Conservation (phyloP, 805 yeast species). For the Kluyveromyces siamensis region DNA sequence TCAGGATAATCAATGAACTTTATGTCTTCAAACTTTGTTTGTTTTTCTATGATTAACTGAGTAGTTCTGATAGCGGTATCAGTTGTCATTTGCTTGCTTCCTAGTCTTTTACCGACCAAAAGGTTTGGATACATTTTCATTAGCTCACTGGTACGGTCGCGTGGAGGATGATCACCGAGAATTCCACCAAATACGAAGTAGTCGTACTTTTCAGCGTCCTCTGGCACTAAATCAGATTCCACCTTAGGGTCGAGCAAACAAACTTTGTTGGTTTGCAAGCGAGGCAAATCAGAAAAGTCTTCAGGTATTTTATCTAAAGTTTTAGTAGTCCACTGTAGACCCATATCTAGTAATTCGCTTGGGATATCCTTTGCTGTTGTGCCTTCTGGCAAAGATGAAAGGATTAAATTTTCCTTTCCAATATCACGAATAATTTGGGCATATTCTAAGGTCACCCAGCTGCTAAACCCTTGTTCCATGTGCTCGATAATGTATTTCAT, state of each 20-base stretch:
- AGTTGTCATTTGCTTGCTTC: slow-evolving; percentile 90
- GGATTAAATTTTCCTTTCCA: slow-evolving; percentile 63
- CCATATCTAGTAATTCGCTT: slow-evolving; percentile 42
- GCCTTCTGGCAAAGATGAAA: slow-evolving; percentile 64
- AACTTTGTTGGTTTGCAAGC: slow-evolving; percentile 40
- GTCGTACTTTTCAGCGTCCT: slow-evolving; percentile 58
- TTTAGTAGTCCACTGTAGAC: slow-evolving; percentile 73
- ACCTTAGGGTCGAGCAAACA: slow-evolving; percentile 92
- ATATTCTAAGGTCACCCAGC: slow-evolving; percentile 90
- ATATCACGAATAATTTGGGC: slow-evolving; percentile 73
- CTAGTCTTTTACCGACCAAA: slow-evolving; percentile 78
- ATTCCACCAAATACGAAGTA: slow-evolving; percentile 96
- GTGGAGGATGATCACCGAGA: slow-evolving; percentile 82
- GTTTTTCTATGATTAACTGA: slow-evolving; percentile 59
- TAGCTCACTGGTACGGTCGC: slow-evolving; percentile 89
- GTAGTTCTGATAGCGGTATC: slow-evolving; percentile 96
- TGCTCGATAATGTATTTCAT: slow-evolving; percentile 95
- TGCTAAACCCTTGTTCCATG: slow-evolving; percentile 95
- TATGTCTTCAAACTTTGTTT: slow-evolving; percentile 56
- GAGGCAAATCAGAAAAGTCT: slow-evolving; percentile 36
- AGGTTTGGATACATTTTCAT: slow-evolving; percentile 58
- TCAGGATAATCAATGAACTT: slow-evolving; percentile 90
- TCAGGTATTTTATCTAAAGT: slow-evolving; percentile 46
- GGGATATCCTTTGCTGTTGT: slow-evolving; percentile 64
- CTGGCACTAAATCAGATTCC: slow-evolving; percentile 58